Conservation (phyloP, 331 rosid species). For the Phaseolus coccineus region DNA sequence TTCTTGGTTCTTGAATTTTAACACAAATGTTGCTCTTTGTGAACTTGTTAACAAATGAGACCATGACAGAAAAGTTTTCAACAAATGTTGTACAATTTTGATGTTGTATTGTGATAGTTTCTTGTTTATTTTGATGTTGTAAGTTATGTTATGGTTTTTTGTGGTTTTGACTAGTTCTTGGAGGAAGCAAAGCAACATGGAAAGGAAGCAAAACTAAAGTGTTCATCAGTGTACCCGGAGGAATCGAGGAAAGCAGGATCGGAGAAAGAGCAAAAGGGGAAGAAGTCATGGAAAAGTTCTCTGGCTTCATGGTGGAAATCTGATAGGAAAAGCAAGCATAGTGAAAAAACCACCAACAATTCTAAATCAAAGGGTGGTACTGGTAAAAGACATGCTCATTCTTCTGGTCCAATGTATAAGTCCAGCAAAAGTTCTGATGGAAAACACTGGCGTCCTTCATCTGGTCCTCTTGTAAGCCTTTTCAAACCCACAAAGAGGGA, state of each 20-base stretch:
- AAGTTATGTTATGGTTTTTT: not conserved
- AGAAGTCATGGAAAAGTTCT: constrained; percentile 76
- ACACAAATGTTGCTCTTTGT: not conserved
- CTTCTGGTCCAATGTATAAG: constrained; percentile 73
- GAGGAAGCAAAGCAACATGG: constrained; percentile 75
- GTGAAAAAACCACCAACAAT: constrained; percentile 38
- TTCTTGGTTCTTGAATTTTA: not conserved
- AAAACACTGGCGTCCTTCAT: constrained; percentile 50
- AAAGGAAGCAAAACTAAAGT: constrained; percentile 51
- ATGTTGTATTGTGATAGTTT: constrained; percentile 1
- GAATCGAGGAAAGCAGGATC: constrained; percentile 46
- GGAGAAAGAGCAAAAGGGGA: constrained; percentile 51
- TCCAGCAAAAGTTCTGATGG: constrained; percentile 38
- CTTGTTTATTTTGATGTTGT: constrained; percentile 10
- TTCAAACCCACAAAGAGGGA: constrained; percentile 59
- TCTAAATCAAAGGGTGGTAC: constrained; percentile 47
- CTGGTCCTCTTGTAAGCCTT: constrained; percentile 69
- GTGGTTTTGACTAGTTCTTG: constrained; percentile 64
- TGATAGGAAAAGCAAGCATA: constrained; percentile 54
- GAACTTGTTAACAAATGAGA: not conserved
- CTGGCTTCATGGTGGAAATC: constrained; percentile 79
- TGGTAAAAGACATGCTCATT: constrained; percentile 48
- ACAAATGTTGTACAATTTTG: constrained; percentile 8
- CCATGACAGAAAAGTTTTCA: constrained; percentile 1
- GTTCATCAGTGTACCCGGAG: constrained; percentile 56